A percentile compares a stretch with the other conserved stretches of the same genome.
These are phyloP conservation scores for Paxillus involutus DNA, from an alignment of 768 basidiomycete genomes.

Conservation along the genomic window DNA sequence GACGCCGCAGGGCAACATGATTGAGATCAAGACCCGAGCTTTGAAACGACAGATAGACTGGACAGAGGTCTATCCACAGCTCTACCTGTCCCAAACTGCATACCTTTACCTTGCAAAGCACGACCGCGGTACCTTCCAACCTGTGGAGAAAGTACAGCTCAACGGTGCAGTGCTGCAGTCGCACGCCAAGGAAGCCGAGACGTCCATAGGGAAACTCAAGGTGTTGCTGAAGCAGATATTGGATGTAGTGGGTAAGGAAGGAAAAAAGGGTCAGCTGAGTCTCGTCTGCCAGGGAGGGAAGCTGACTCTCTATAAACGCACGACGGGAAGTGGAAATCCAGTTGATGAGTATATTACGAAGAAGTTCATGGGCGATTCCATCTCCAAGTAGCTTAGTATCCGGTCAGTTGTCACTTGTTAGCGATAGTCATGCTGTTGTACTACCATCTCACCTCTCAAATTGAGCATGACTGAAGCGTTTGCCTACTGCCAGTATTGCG, in stretches of 20 bases:
- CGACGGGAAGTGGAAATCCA: constrained; percentile 1
- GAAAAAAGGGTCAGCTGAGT: constrained; percentile 47
- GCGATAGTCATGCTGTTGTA: too few species aligned
- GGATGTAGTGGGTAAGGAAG: constrained; percentile 46
- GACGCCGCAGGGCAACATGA: constrained; percentile 28
- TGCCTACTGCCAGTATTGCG: too few species aligned
- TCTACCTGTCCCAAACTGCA: constrained; percentile 62
- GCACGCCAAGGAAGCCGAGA: neutral
- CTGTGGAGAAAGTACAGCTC: constrained; percentile 41
- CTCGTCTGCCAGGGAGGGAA: constrained; percentile 45
- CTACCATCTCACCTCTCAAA: too few species aligned
- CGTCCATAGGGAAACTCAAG: constrained; percentile 7
- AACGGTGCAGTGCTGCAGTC: constrained; percentile 15
- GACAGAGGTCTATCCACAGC: constrained; percentile 57
- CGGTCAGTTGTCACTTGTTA: neutral
- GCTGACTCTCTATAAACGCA: constrained; percentile 49
- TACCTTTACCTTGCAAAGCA: constrained; percentile 58
- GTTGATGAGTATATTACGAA: neutral
- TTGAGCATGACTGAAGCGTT: too few species aligned
- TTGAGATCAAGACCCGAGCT: constrained; percentile 26
- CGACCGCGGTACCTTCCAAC: constrained; percentile 48
- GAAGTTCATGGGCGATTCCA: neutral
- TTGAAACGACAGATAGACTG: constrained; percentile 38
- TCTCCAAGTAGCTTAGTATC: neutral
- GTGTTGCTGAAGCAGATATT: constrained; percentile 33